A percentile compares a stretch with the other conserved stretches of the same genome.
Evolutionary conservation across 108 stramenopile genomes (phyloP).

Genomic region (Discostella stelligeroides): DNA sequence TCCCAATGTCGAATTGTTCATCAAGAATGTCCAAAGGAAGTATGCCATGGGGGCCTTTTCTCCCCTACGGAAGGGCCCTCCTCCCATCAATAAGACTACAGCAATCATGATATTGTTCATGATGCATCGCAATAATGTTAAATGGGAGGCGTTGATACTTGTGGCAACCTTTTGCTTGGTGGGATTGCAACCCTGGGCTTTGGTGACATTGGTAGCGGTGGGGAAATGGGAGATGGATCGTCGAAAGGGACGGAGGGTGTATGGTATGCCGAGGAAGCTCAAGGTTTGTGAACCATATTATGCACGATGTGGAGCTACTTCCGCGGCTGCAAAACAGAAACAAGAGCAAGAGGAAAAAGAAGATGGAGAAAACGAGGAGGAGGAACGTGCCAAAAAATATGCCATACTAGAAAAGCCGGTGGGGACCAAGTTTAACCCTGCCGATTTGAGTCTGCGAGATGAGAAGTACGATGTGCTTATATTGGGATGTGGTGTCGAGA

Average conservation of each 20-base stretch:
- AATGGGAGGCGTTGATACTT: slow-evolving; percentile 60
- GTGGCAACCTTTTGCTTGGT: slow-evolving; percentile 74
- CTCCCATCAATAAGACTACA: slow-evolving; percentile 65
- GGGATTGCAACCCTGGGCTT: slow-evolving; percentile 88
- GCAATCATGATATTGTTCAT: slow-evolving; percentile 80
- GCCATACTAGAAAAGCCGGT: slow-evolving; percentile 62
- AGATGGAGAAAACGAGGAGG: slow-evolving; percentile 32
- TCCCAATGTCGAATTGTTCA: slow-evolving; percentile 73
- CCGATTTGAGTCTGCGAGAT: slow-evolving; percentile 54
- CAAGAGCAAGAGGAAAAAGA: slow-evolving; percentile 18
- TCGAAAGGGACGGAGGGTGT: slow-evolving; percentile 52
- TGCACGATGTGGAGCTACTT: background rate
- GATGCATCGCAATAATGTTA: slow-evolving; percentile 76
- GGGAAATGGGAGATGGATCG: slow-evolving; percentile 50
- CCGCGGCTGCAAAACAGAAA: background rate
- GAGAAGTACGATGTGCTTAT: slow-evolving; percentile 76
- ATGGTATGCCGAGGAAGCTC: slow-evolving; percentile 29
- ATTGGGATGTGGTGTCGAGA: slow-evolving; percentile 76
- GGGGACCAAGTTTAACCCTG: slow-evolving; percentile 53
- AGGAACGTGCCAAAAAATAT: slow-evolving; percentile 45
- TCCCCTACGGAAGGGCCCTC: slow-evolving; percentile 63
- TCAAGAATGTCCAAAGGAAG: slow-evolving; percentile 64
- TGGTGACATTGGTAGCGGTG: slow-evolving; percentile 69
- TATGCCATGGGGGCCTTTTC: slow-evolving; percentile 75
- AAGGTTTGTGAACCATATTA: slow-evolving; percentile 36